Evolutionary conservation across 768 basidiomycete species (phyloP), one percentile per base, ranked within the genome.

Genomic region (Boletus subcaerulescens): DNA sequence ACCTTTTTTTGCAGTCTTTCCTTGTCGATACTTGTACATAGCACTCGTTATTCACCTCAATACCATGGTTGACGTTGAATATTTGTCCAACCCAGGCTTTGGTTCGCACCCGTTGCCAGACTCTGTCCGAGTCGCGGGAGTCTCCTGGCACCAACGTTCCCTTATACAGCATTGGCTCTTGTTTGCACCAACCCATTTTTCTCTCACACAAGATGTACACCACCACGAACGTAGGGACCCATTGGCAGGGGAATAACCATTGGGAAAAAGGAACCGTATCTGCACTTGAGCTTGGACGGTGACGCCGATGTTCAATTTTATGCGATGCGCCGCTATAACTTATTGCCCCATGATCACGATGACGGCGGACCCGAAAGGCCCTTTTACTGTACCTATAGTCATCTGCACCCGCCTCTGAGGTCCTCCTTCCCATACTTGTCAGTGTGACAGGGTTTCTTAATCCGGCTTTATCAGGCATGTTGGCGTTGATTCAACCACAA

Each of bases 401-500:
- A 29, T 29, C 29, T 29, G 29, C 29, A 22, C 24, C 5, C 22
- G 8, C 31, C 10, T 31, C 35, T 12, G 9, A 5, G 9, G 26
- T 9, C 26, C 26, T 18, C 8, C 41, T 48, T 58, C 50, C 31
- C 51, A 59, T 59, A 44, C 41, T 12, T 43, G 55, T 57, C 55
- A 46, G 17, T 6, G 10, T 14, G 20, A 56, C 35, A 2, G 18
- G 29, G 17, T 22, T 33, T 17, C 46, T 57, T 36, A 33, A 46
- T 36, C 46, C 31, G 38, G 46, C 18, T 13, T 50, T 15, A n/a
- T 50, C 32, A 18, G 10, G 20, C 5, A 7, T 42, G 39, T 35
- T 31, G 46, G 20, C 14, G 39, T 58, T 29, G 14, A 48, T 44
- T 41, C 35, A 24, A 35, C 31, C 9, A 20, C 20, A 14, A 59